Percentiles rank a stretch among this genome's conserved stretches.
phyloP scores from a whole-genome alignment of 805 yeast genomes.

The Ogataea minuta region DNA sequence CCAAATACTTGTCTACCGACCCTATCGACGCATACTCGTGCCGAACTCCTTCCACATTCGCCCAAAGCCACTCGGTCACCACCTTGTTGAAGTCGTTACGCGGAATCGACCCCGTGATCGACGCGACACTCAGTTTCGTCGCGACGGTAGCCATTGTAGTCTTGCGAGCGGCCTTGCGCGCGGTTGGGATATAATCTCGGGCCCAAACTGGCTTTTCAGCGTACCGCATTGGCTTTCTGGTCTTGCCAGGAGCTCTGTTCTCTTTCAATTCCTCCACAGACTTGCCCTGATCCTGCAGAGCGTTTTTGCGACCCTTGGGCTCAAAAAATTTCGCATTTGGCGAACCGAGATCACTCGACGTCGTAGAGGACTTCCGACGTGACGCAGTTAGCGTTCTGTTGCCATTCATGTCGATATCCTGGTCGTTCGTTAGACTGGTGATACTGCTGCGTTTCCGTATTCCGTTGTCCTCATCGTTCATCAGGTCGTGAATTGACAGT shows the following conservation, averaged over 20 bases:
- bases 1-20: conserved; percentile 52
- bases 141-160: conserved; percentile 15
- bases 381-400: conserved; percentile 36
- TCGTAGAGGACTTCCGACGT: conserved; percentile 14
- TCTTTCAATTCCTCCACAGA: conserved; percentile 33
- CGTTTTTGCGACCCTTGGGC: conserved; percentile 11
- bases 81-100: conserved; percentile 78
- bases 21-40: conserved; percentile 38
- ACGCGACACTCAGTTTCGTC: conserved; percentile 33
- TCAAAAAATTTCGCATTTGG: conserved; percentile 12
- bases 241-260: conserved; percentile 11
- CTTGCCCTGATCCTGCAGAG: conserved; percentile 25
- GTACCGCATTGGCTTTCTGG: conserved; percentile 57
- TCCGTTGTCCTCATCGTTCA: conserved; percentile 26
- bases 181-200: conserved; percentile 57
- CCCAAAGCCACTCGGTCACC: conserved; percentile 87
- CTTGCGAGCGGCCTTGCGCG: conserved; percentile 10
- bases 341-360: conserved; percentile 13
- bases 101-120: conserved; percentile 74
- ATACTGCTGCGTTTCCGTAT: conserved; percentile 31
- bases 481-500: conserved; percentile 32
- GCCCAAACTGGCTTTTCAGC: conserved; percentile 81
- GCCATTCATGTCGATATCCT: conserved; percentile 44
- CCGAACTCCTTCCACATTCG: conserved; percentile 66
- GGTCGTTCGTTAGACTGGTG: conserved; percentile 42